Conservation (phyloP, 805 yeast species). For the Candida loeiensis region DNA sequence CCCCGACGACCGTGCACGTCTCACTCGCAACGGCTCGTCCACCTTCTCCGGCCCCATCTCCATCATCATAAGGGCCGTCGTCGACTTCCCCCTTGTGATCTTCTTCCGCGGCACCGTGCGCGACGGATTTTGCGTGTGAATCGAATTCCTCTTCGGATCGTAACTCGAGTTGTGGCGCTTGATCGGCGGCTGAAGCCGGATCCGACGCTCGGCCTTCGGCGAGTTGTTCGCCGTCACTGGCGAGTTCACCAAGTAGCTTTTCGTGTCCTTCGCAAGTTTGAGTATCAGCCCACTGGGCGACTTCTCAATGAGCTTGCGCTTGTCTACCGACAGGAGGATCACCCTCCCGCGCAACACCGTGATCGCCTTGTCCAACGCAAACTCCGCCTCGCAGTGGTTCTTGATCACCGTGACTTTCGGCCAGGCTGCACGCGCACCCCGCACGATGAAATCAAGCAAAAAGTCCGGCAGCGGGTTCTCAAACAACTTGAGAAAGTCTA, state of each 20-base stretch:
- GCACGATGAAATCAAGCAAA: slow-evolving; percentile 59
- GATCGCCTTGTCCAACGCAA: slow-evolving; percentile 79
- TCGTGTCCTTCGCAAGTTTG: slow-evolving; percentile 6
- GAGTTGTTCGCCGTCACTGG: slow-evolving; percentile 17
- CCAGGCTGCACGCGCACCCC: slow-evolving; percentile 95
- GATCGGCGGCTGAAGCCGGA: slow-evolving; percentile 14
- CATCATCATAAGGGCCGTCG: slow-evolving; percentile 19
- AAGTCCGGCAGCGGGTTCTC: slow-evolving; percentile 81
- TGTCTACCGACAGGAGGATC: slow-evolving; percentile 32
- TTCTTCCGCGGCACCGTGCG: slow-evolving; percentile 5
- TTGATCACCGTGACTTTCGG: slow-evolving; percentile 80
- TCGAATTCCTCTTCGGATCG: slow-evolving; percentile 15
- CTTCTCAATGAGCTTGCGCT: slow-evolving; percentile 8
- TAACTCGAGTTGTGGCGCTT: slow-evolving; percentile 23
- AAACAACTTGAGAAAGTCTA: slow-evolving; percentile 61
- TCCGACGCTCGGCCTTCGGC: slow-evolving; percentile 12
- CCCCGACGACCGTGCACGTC: slow-evolving; percentile 36
- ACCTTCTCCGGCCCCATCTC: slow-evolving; percentile 12
- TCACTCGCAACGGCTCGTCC: slow-evolving; percentile 14
- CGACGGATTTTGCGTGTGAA: slow-evolving; percentile 13
- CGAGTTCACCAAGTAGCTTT: slow-evolving; percentile 17
- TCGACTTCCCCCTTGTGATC: slow-evolving; percentile 18
- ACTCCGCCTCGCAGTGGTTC: slow-evolving; percentile 88
- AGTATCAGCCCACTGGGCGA: slow-evolving; percentile 9
- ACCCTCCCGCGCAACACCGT: slow-evolving; percentile 60